Conservation (phyloP, 192 early-diverging fungal species). For the Geranomyces michiganensis region DNA sequence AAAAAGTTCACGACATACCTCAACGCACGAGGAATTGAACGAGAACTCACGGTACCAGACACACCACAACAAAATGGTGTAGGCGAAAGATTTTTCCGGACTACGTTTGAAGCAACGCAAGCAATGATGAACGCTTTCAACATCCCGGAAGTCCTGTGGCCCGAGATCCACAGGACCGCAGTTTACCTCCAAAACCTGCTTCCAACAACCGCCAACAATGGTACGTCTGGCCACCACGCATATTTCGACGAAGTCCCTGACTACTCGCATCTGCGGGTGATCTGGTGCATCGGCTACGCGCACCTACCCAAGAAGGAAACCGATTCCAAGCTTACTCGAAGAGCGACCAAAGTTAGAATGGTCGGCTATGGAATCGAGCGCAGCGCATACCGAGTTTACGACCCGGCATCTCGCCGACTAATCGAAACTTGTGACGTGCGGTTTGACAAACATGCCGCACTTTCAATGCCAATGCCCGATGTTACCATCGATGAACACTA, state of each 20-base stretch:
- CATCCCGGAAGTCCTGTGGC: not conserved
- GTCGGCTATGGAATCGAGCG: not conserved
- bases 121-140: not conserved
- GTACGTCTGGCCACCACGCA: not conserved
- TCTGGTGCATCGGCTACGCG: constrained; percentile 7
- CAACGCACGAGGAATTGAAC: not conserved
- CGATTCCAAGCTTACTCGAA: not conserved
- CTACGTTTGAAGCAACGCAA: not conserved
- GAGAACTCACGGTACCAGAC: constrained; percentile 9
- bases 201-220: not conserved
- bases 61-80: constrained; percentile 29
- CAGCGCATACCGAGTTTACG: not conserved
- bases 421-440: not conserved
- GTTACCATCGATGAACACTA: no score
- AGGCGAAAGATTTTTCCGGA: constrained; percentile 5
- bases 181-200: not conserved
- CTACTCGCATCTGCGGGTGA: constrained; percentile 6
- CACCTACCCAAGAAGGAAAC: not conserved
- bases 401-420: not conserved
- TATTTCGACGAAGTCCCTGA: not conserved
- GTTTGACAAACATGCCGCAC: not conserved
- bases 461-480: not conserved
- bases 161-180: not conserved
- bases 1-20: not conserved
- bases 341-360: not conserved